A percentile compares a stretch with the other conserved stretches of the same genome.
phyloP scores from a whole-genome alignment of 805 yeast genomes.

The Danielia reshetovae region DNA sequence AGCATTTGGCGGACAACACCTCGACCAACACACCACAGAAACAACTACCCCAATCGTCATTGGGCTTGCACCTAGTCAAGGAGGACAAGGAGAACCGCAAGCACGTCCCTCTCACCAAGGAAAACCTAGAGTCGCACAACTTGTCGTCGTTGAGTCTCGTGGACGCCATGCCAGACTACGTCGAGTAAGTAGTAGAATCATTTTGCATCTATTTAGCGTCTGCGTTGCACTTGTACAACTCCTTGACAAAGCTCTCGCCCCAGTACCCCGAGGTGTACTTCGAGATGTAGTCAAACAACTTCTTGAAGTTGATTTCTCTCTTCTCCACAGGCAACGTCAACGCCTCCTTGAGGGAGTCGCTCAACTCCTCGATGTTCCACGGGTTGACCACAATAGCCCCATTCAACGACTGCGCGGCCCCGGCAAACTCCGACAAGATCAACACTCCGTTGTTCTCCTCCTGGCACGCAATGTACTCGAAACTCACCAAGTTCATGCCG shows the following conservation, averaged over 20 bases:
- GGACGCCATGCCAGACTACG: conserved; percentile 10
- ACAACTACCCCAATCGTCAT: too few species aligned
- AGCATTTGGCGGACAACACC: conserved; percentile 8
- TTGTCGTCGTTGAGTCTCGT: conserved; percentile 8
- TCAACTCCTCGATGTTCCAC: conserved; percentile 95
- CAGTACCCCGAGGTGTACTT: conserved; percentile 95
- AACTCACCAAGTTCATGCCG: conserved; percentile 96
- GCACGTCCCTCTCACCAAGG: conserved; percentile 13
- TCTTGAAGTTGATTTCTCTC: conserved; percentile 70
- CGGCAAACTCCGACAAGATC: conserved; percentile 91
- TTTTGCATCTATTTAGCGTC: too few species aligned
- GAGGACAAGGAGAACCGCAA: conserved; percentile 9
- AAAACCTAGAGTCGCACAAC: conserved; percentile 16
- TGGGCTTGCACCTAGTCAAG: conserved; percentile 1
- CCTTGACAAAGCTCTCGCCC: conserved; percentile 96
- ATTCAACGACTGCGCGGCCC: conserved; percentile 97
- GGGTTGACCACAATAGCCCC: conserved; percentile 95
- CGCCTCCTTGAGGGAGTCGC: conserved; percentile 81
- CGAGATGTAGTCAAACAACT: conserved; percentile 79
- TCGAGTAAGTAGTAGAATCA: conserved; percentile 7
- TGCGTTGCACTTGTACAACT: conserved; percentile 46
- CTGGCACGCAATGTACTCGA: conserved; percentile 97
- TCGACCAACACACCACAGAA: not conserved
- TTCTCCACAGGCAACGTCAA: conserved; percentile 83
- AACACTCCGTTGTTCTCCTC: conserved; percentile 79